These are phyloP conservation scores for Diversispora eburnea DNA, from an alignment of 192 early-diverging fungal genomes.

Conservation along the genomic window DNA sequence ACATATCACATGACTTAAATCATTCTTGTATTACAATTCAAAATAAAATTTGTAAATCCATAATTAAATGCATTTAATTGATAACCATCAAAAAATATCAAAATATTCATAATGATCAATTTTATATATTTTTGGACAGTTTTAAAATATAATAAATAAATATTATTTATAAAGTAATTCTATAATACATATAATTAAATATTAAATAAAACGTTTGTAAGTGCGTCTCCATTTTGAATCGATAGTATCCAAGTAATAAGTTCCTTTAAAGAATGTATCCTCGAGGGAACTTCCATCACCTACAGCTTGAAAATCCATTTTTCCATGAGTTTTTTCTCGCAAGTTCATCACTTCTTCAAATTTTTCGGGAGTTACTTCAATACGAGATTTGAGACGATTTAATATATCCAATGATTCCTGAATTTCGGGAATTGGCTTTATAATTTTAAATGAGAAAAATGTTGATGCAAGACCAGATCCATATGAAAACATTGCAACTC, in stretches of 20 bases:
- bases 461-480: constrained; percentile 94
- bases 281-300: constrained; percentile 59
- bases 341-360: constrained; percentile 82
- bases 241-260: constrained; percentile 85
- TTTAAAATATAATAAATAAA: no score
- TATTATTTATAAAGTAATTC: no score
- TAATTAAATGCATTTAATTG: no score
- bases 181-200: not conserved
- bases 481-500: constrained; percentile 89
- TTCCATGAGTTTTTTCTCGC: constrained; percentile 83
- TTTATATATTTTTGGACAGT: no score
- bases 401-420: constrained; percentile 60
- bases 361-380: constrained; percentile 66
- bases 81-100: no score
- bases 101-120: no score
- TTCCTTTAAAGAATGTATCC: constrained; percentile 63
- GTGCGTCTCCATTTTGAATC: constrained; percentile 90
- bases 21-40: no score
- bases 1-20: no score
- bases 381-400: constrained; percentile 69
- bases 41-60: no score
- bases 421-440: constrained; percentile 60
- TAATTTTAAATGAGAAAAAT: constrained; percentile 88
- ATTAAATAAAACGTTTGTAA: constrained; percentile 64
- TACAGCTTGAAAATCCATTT: constrained; percentile 74